Base-by-base conservation (phyloP, 2,329 filamentous ascomycete species). In the Gaeumannomyces sp. region DNA sequence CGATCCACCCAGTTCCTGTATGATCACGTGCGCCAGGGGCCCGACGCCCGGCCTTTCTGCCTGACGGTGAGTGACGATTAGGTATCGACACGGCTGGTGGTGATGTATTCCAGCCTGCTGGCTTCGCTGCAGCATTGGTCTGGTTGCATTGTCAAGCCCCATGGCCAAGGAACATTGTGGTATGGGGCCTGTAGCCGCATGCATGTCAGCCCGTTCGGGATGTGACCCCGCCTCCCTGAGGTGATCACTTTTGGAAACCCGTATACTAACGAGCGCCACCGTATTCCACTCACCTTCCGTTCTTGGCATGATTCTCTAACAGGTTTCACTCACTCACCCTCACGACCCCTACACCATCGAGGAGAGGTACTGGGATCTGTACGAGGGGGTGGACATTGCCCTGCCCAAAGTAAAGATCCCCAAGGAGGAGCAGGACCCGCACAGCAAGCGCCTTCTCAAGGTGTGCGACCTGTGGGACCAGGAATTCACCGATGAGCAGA, bases 261-360 rank as follows among this genome's bases (percentile, higher is more conserved):
- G 27, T 19, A 4, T 31, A 14, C 61, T 53, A 13, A 31, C 61
- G 3, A 31, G 10, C 4, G 25, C 38, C 31, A 33, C n/a, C 35
- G 8, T 53, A 33, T 64, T 14, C 25, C 45, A 3, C 22, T 53
- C 45, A n/a, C n/a, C 45, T 27, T 33, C 45, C 29, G 19, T 45
- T 13, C 56, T 59, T 38, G 56, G 25, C 13, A 56, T 53, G 63
- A 28, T 25, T 53, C 22, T 53, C 64, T 58, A 31, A 2, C 69
- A 83, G 71, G 90, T 97, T 11, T 97, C 93, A 29, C 87, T 97
- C 71, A 97, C 93, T 8, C 93, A 97, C 76, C 93, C 93, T 22
- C 93, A 97, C 75, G 93, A 97, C 72, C 93, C 93, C 0, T 97
- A 97, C 77, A 94, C 92, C 65, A 97, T 97, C 75, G 92, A 93